A percentile compares a stretch with the other conserved stretches of the same genome.
Conservation (phyloP, 2,329 filamentous ascomycete genomes). For the Xylariales sp. region DNA sequence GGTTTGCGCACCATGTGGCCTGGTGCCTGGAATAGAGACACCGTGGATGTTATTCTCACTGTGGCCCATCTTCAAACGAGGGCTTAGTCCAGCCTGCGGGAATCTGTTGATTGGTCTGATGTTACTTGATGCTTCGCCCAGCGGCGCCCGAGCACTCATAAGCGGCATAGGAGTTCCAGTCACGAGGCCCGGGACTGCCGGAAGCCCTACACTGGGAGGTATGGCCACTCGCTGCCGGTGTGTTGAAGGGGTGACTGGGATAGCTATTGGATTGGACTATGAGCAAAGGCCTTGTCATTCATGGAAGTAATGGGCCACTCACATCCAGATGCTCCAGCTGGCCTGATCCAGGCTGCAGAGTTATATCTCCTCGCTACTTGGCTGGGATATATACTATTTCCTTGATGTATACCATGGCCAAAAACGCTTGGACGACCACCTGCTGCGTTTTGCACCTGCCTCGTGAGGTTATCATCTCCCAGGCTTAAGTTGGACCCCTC, state of each 20-base stretch:
- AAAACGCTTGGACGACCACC: background rate
- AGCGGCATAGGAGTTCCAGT: conserved; percentile 18
- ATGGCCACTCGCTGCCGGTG: conserved; percentile 25
- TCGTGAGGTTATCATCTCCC: too few species aligned
- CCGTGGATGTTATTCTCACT: conserved; percentile 10
- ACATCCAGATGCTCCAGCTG: conserved; percentile 16
- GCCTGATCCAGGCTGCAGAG: conserved; percentile 11
- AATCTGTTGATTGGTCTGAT: conserved; percentile 12
- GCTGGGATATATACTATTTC: conserved; percentile 7
- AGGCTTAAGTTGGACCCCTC: too few species aligned
- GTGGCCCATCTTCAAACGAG: conserved; percentile 22
- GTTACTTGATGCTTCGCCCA: conserved; percentile 11
- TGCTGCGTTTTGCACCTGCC: too few species aligned
- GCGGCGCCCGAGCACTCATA: conserved; percentile 12
- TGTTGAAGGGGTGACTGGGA: conserved; percentile 28
- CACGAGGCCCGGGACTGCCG: conserved; percentile 25
- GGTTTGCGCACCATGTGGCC: conserved; percentile 16
- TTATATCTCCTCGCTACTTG: conserved; percentile 6
- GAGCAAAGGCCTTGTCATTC: too few species aligned
- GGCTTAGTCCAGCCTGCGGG: conserved; percentile 21
- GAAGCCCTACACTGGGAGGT: conserved; percentile 17
- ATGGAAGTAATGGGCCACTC: too few species aligned
- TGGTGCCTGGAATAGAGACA: conserved; percentile 12
- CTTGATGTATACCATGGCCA: conserved; percentile 5
- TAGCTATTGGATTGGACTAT: conserved; percentile 22